Evolutionary conservation across 805 yeast genomes (phyloP).

Genomic region (Candida palmyrensis): DNA sequence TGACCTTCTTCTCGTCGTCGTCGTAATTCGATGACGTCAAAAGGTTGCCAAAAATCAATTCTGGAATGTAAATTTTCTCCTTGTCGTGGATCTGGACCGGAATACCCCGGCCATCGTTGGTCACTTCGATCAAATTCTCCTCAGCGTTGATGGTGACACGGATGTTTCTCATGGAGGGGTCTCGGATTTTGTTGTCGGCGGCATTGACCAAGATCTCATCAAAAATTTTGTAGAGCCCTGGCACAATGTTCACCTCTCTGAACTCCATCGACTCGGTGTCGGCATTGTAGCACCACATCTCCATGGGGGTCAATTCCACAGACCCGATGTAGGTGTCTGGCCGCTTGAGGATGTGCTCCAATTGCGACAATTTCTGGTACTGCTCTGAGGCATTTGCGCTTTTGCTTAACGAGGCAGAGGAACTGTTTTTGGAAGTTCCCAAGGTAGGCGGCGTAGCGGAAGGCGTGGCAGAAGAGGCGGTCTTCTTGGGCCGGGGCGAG

Average conservation of each 20-base stretch:
- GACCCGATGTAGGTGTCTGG: constrained; percentile 98
- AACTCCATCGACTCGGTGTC: constrained; percentile 35
- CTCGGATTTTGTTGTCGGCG: constrained; percentile 96
- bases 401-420: constrained; percentile 11
- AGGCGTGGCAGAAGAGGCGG: constrained; percentile 9
- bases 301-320: constrained; percentile 71
- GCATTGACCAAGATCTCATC: constrained; percentile 98
- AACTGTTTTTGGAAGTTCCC: constrained; percentile 6
- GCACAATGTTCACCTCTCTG: constrained; percentile 78
- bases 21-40: constrained; percentile 95
- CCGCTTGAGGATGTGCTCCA: constrained; percentile 93
- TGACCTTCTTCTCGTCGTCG: constrained; percentile 90
- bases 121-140: constrained; percentile 67
- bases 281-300: constrained; percentile 79
- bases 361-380: constrained; percentile 89
- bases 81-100: constrained; percentile 91
- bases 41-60: constrained; percentile 90
- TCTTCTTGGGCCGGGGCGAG: constrained; percentile 7
- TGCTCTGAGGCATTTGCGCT: constrained; percentile 52
- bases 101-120: constrained; percentile 92
- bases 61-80: constrained; percentile 92
- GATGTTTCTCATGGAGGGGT: constrained; percentile 80
- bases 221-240: constrained; percentile 93
- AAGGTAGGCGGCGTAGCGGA: constrained; percentile 4
- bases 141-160: constrained; percentile 80